Evolutionary conservation across 2,329 filamentous ascomycete genomes (phyloP), one percentile per base, ranked within the genome.

Genomic region (Raffaelea arxii): DNA sequence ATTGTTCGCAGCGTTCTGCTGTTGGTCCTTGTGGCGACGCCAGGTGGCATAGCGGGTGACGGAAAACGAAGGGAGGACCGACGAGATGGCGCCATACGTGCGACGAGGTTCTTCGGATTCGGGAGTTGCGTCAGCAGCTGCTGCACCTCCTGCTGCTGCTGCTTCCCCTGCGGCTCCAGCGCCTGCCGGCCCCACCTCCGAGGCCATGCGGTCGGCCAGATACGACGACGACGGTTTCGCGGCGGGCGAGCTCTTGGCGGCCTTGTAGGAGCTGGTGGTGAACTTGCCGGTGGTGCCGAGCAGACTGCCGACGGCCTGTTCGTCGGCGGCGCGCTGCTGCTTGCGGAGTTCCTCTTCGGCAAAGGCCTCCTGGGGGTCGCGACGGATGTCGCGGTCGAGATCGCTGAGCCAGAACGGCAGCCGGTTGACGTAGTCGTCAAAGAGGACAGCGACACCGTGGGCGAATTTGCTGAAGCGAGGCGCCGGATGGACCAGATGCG

Each of bases 381-480:
- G 88, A 55, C 91, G 83, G 59, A 98, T 98, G 60, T 98, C 92
- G 25, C 79, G 86, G 60, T 96, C 91, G 38, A 97, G 74, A 52
- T 94, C 86, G 57, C 84, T 84, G 27, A 97, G 77, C 92, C 92
- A 98, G 69, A 97, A 96, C 14, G 92, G 92, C 58, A 97, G 81
- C 52, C 80, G 90, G 67, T 97, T 97, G 63, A 98, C 90, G 59
- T 95, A 80, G 64, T 98, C 88, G 58, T 97, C 92, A 55, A 97
- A 97, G 2, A 98, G 74, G 35, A 84, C 82, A 7, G 91, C 90
- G 4, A 94, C 82, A 51, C 92, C 92, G 58, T 98, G 91, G 3
- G 94, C 85, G 56, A 97, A 98, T 64, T 98, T 98, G 57, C 89
- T 96, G 68, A 98, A 98, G 43, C 85, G 80, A 2, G 90, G 87